Evolutionary conservation across 2,329 filamentous ascomycete genomes (phyloP).

Genomic region (Ophiobolus disseminans): DNA sequence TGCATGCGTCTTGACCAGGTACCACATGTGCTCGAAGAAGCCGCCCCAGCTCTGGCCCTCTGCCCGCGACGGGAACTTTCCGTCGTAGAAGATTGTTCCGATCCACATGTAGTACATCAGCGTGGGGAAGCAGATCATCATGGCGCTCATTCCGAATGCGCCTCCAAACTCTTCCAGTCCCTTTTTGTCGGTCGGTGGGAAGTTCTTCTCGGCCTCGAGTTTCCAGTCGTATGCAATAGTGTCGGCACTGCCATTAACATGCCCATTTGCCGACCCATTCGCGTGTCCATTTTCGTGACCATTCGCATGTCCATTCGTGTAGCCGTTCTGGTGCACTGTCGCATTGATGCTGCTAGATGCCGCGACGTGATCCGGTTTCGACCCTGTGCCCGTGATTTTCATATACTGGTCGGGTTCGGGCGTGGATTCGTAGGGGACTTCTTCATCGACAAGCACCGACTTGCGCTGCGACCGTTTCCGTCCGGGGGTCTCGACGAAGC

Average conservation of each 20-base stretch:
- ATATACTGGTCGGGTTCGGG: conserved; percentile 40
- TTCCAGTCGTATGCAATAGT: conserved; percentile 19
- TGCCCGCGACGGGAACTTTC: conserved; percentile 74
- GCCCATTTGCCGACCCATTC: conserved; percentile 42
- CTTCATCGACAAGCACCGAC: conserved; percentile 39
- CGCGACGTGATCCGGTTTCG: conserved; percentile 8
- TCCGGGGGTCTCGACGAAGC: conserved; percentile 59
- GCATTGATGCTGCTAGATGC: conserved; percentile 18
- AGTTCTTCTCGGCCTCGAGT: conserved; percentile 47
- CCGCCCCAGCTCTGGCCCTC: conserved; percentile 71
- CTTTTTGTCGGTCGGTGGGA: conserved; percentile 50
- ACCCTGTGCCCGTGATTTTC: conserved; percentile 8
- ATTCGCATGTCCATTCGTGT: conserved; percentile 47
- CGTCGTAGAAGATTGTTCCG: conserved; percentile 90
- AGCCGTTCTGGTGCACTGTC: conserved; percentile 40
- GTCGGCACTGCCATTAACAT: conserved; percentile 36
- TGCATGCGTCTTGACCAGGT: conserved; percentile 81
- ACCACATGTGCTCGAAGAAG: conserved; percentile 73
- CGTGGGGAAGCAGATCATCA: conserved; percentile 93
- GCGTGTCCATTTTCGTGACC: conserved; percentile 32
- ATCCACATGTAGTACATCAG: conserved; percentile 99
- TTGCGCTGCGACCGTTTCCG: conserved; percentile 53
- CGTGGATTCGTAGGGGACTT: conserved; percentile 43
- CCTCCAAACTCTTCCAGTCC: conserved; percentile 84
- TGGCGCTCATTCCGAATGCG: conserved; percentile 74